Base-by-base conservation (phyloP, 148 eudicot species). In the Dianthus caryophyllus region DNA sequence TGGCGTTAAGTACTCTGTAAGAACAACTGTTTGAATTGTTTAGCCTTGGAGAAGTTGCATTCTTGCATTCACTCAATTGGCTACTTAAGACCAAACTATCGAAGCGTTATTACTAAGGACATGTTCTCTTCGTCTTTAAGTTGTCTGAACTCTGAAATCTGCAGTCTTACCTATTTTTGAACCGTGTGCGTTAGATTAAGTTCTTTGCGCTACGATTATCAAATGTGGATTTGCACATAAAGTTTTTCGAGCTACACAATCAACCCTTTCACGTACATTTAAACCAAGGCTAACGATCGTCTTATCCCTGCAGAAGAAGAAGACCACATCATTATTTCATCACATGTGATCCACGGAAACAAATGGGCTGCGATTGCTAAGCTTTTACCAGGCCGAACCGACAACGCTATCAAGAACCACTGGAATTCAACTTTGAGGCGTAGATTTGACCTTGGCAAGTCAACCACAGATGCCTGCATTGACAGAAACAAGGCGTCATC, bases 341-440 rank as follows among this genome's bases (percentile, higher is more conserved):
- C 95, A 15, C 97, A 91, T 71, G 84, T 84, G 26, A 54, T 78
- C 60, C 91, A 90, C 70, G 97, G 97, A 66, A 91, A 88, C 77
- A 91, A 80, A 81, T 91, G 97, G 97, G 88, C 97, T 5, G 52
- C 67, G 20, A 91, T 91, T 64, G 89, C 97, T 13, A 91, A 88
- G 73, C 84, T 86, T 67, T 73, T 91, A 48, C 88, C 88, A 0
- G 97, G 97, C 50, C 80, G 97, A 86, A 91, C 97, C 24, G 97
- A 91, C 61, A 91, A 91, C 64, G 84, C 95, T 66, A 88, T 91
- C 72, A 88, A 91, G 62, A 91, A 91, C 68, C 95, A 88, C 66
- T 91, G 97, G 97, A 91, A 91, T 74, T 84, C 97, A 69, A 86
- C 88, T 60, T 76, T 88, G 64, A 81, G 84, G 30, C 86, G 88